Percentiles rank a stretch among this genome's conserved stretches.
These are phyloP conservation scores for Lipomyces anomalus DNA, from an alignment of 805 yeast species.

Conservation along the genomic window DNA sequence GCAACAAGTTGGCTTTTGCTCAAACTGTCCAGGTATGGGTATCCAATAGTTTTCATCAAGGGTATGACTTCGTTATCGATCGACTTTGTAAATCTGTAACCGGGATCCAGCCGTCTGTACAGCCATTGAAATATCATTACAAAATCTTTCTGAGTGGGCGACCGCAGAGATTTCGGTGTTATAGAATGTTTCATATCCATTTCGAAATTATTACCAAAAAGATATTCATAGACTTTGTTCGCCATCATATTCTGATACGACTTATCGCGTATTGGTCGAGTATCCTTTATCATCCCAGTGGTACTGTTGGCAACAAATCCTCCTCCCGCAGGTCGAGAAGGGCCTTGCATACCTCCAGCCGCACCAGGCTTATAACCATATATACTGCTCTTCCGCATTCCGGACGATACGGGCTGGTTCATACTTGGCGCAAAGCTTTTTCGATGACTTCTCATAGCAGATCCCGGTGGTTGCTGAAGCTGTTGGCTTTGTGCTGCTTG, in stretches of 20 bases:
- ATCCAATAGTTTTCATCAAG: constrained; percentile 57
- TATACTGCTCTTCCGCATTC: background rate
- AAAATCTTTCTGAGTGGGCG: constrained; percentile 86
- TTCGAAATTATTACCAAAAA: constrained; percentile 62
- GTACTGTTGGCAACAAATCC: constrained; percentile 17
- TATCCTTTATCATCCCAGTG: constrained; percentile 40
- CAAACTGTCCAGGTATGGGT: constrained; percentile 75
- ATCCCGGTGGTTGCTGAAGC: constrained; percentile 12
- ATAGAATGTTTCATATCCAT: constrained; percentile 67
- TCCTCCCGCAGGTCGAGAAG: background rate
- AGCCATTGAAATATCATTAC: constrained; percentile 72
- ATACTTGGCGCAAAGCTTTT: constrained; percentile 12
- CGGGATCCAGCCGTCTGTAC: constrained; percentile 72
- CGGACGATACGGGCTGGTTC: background rate
- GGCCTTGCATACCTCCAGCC: background rate
- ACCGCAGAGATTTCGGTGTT: constrained; percentile 55
- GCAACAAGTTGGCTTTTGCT: constrained; percentile 84
- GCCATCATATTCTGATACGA: constrained; percentile 45
- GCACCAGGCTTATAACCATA: background rate
- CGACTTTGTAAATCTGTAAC: constrained; percentile 58
- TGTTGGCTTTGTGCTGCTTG: constrained; percentile 12
- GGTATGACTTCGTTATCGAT: constrained; percentile 72
- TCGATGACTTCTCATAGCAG: constrained; percentile 1
- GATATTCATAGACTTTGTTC: constrained; percentile 61
- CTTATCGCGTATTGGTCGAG: constrained; percentile 72